Evolutionary conservation across 495 filamentous ascomycete species (phyloP).

Genomic region (Podospora tetraspora): DNA sequence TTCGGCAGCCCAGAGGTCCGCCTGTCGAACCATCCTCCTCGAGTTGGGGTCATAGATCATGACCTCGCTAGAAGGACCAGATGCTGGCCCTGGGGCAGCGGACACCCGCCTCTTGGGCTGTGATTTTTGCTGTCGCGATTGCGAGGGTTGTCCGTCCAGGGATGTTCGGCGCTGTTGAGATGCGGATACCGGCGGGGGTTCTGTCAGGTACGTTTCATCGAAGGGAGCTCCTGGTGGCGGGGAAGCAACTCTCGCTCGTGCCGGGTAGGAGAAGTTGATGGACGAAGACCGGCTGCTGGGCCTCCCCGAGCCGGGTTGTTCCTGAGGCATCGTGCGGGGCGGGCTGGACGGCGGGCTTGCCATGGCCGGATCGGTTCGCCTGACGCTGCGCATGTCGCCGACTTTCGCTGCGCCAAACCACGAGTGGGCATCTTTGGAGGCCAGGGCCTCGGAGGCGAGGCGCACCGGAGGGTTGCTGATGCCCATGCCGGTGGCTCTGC

Average conservation of each 20-base stretch:
- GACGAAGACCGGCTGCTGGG: conserved; percentile 59
- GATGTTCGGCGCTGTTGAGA: conserved; percentile 3
- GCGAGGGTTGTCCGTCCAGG: conserved; percentile 10
- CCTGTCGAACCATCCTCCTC: conserved; percentile 46
- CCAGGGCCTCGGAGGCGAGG: conserved; percentile 42
- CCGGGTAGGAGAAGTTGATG: conserved; percentile 84
- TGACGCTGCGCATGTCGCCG: conserved; percentile 40
- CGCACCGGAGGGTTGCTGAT: conserved; percentile 35
- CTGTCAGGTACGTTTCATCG: conserved; percentile 5
- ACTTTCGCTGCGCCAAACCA: conserved; percentile 40
- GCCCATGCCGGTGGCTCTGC: conserved; percentile 27
- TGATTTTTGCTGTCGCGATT: conserved; percentile 10
- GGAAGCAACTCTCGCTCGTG: conserved; percentile 29
- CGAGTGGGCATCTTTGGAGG: conserved; percentile 28
- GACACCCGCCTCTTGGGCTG: background rate
- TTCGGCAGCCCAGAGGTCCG: conserved; percentile 32
- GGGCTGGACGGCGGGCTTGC: conserved; percentile 33
- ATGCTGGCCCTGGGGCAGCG: conserved; percentile 13
- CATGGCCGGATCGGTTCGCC: conserved; percentile 40
- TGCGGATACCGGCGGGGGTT: background rate
- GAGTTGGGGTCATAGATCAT: conserved; percentile 56
- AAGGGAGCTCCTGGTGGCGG: conserved; percentile 23
- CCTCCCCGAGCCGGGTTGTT: conserved; percentile 24
- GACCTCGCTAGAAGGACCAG: conserved; percentile 29
- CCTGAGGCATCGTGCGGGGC: conserved; percentile 18